Conservation (phyloP, 768 basidiomycete genomes). For the Suillus lakei region DNA sequence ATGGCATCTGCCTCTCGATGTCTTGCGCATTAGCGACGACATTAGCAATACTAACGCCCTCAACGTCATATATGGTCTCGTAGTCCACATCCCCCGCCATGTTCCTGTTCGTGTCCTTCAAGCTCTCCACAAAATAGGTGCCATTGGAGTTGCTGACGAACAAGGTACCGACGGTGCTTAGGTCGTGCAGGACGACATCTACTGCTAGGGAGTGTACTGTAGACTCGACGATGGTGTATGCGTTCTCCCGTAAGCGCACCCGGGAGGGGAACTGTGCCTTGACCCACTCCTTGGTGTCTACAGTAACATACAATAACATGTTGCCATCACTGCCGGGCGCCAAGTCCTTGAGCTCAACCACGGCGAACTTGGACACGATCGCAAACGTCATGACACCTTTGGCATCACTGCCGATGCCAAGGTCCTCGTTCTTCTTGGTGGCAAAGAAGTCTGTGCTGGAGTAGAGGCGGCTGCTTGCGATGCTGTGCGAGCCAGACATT, state of each 20-base stretch:
- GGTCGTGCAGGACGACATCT: conserved; percentile 82
- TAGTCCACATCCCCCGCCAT: conserved; percentile 88
- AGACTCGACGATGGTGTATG: conserved; percentile 94
- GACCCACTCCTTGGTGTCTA: conserved; percentile 85
- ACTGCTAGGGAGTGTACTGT: conserved; percentile 93
- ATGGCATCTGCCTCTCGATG: conserved; percentile 68
- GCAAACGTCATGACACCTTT: conserved; percentile 90
- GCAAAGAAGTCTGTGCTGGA: conserved; percentile 87
- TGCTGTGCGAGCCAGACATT: conserved; percentile 43
- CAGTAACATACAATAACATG: conserved; percentile 85
- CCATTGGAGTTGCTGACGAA: conserved; percentile 97
- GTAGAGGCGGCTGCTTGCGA: conserved; percentile 72
- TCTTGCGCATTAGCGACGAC: conserved; percentile 83
- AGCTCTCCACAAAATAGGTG: conserved; percentile 89
- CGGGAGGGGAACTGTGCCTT: conserved; percentile 87
- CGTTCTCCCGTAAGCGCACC: conserved; percentile 82
- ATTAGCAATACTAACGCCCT: conserved; percentile 94
- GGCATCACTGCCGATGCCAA: conserved; percentile 87
- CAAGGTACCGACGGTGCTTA: conserved; percentile 76
- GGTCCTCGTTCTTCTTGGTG: conserved; percentile 68
- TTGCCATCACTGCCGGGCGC: conserved; percentile 59
- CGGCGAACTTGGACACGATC: conserved; percentile 86
- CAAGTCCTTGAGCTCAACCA: conserved; percentile 84
- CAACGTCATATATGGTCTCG: conserved; percentile 82
- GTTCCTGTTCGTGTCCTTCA: conserved; percentile 93